Percentiles rank a stretch among this genome's conserved stretches.
Evolutionary conservation across 2,329 filamentous ascomycete species (phyloP).

Genomic region (Sporothrix curviconia): DNA sequence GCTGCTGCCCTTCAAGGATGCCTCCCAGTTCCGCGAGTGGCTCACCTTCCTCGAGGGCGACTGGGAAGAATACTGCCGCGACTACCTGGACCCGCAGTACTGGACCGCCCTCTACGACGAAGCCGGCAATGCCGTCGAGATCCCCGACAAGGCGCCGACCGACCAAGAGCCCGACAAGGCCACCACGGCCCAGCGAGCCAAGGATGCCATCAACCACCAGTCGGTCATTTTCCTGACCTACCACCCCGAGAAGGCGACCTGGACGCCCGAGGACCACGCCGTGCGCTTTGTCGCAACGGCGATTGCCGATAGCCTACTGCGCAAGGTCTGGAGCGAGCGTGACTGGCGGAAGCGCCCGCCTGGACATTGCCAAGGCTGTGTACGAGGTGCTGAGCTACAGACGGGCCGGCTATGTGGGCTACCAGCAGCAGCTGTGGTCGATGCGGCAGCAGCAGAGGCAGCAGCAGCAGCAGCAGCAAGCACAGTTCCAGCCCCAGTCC

Average conservation of each 20-base stretch:
- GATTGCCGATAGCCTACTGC: conserved; percentile 30
- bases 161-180: conserved; percentile 30
- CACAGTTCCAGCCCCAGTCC: neutral
- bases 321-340: conserved; percentile 27
- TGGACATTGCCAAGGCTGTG: conserved; percentile 29
- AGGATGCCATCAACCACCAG: conserved; percentile 26
- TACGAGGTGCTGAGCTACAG: conserved; percentile 34
- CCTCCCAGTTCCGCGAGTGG: conserved; percentile 31
- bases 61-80: conserved; percentile 33
- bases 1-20: conserved; percentile 32
- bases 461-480: neutral
- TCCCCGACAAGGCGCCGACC: conserved; percentile 9
- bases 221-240: conserved; percentile 29
- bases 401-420: conserved; percentile 23
- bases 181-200: conserved; percentile 26
- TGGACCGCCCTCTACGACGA: conserved; percentile 10
- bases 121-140: neutral
- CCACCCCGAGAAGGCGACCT: conserved; percentile 31
- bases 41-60: conserved; percentile 29
- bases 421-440: conserved; percentile 4
- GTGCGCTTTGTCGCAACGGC: conserved; percentile 34
- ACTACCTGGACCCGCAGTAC: conserved; percentile 23
- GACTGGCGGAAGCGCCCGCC: conserved; percentile 27
- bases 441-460: conserved; percentile 9
- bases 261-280: conserved; percentile 33